Evolutionary conservation across 805 yeast species (phyloP).

Genomic region (Metschnikowia aberdeeniae): DNA sequence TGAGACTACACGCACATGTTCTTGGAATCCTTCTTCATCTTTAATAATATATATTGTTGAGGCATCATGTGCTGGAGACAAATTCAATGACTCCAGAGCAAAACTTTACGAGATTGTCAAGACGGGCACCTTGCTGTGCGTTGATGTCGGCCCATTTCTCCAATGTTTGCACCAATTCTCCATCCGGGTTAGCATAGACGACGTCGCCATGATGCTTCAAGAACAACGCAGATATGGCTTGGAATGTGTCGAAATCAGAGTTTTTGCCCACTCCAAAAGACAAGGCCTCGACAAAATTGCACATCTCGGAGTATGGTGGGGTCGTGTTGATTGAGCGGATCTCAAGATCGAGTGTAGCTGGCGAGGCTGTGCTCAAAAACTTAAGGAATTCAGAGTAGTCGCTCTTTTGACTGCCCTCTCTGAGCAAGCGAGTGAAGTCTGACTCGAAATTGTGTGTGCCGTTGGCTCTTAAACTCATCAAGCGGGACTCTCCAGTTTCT

Average conservation of each 20-base stretch:
- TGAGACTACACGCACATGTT: no score
- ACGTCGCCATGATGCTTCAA: constrained; percentile 82
- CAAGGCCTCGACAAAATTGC: constrained; percentile 64
- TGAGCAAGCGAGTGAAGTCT: constrained; percentile 60
- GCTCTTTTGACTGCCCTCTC: constrained; percentile 42
- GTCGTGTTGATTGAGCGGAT: constrained; percentile 68
- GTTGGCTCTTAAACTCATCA: constrained; percentile 31
- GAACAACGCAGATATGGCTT: constrained; percentile 74
- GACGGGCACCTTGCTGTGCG: constrained; percentile 35
- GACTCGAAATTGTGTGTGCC: constrained; percentile 58
- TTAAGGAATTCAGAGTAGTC: constrained; percentile 51
- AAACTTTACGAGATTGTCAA: constrained; percentile 70
- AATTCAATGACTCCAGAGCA: constrained; percentile 76
- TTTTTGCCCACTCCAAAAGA: constrained; percentile 53
- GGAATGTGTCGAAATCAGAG: constrained; percentile 67
- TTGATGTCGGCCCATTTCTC: constrained; percentile 47
- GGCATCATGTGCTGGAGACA: constrained; percentile 24
- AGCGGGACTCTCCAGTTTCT: constrained; percentile 26
- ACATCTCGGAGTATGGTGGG: constrained; percentile 65
- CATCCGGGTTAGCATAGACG: constrained; percentile 38
- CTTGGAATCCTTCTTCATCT: not conserved
- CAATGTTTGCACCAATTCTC: constrained; percentile 44
- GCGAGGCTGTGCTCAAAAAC: constrained; percentile 58
- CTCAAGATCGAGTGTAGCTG: constrained; percentile 80
- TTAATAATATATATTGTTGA: not conserved